Base-by-base conservation (phyloP, 2,329 filamentous ascomycete species). In the Chalaropsis ovoidea region DNA sequence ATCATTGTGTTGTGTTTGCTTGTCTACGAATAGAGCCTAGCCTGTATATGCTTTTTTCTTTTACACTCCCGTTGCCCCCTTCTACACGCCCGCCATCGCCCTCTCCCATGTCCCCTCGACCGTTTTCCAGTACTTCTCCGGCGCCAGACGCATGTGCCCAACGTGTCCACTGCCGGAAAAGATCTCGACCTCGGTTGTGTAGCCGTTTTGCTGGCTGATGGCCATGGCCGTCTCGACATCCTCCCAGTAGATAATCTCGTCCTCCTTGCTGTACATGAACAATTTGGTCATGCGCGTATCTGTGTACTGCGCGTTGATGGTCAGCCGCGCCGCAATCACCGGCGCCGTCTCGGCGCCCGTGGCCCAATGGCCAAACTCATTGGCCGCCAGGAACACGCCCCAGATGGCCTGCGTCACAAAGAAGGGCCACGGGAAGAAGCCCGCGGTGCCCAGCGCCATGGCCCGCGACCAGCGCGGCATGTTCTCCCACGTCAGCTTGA, bases 141-240 rank as follows among this genome's bases (percentile, higher is more conserved):
- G 78, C 65, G 84, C 79, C 72, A 78, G 74, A 19, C 80, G 76
- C 75, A 87, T 80, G 70, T 87, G 83, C 0, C 81, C 82, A 19
- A 85, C 84, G 72, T 88, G 85, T 0, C 78, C 74, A 62, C 80
- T 84, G 3, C 79, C 80, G 62, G 82, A 77, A 68, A 87, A 87
- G 39, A 79, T 70, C 66, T 82, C 80, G 22, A 76, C 74, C 0
- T 77, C 74, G 1, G 80, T 78, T 24, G 71, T 70, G 69, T 80
- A 85, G 0, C 84, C 84, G 64, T 75, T 75, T 13, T 71, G 70
- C 67, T 71, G 75, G 1, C 82, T 79, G 43, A 77, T 72, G 1
- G 78, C 77, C 0, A 78, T 80, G 69, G 86, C 80, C 15, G 74
- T 74, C 69, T 84, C 81, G 0, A 86, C 79, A 68, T 86, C 82